Conservation (phyloP, 2,329 filamentous ascomycete genomes). For the Nigrograna mackinnonii region DNA sequence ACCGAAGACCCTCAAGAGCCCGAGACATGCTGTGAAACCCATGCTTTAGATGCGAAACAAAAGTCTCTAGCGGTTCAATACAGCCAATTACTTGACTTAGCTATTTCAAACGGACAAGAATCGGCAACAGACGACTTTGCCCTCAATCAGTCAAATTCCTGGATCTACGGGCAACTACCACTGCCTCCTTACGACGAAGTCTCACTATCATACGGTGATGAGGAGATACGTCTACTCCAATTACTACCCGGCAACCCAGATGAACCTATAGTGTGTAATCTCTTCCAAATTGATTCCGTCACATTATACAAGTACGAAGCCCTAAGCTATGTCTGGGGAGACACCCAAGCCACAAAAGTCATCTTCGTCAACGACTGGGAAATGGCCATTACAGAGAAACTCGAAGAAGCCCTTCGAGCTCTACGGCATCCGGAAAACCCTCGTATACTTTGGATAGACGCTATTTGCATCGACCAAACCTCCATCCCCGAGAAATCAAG, state of each 20-base stretch:
- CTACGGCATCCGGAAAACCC: not conserved
- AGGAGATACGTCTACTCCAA: constrained; percentile 5
- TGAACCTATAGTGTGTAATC: constrained; percentile 2
- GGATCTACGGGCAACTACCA: too few species aligned
- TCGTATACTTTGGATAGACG: constrained; percentile 10
- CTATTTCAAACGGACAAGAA: too few species aligned
- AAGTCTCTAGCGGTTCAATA: too few species aligned
- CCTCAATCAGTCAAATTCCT: too few species aligned
- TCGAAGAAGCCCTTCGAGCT: constrained; percentile 3
- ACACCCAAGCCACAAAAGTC: constrained; percentile 6
- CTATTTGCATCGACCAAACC: constrained; percentile 13
- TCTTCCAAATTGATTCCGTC: constrained; percentile 6
- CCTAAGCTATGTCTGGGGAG: constrained; percentile 8
- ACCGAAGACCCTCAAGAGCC: too few species aligned
- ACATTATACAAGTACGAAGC: constrained; percentile 6
- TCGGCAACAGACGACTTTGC: too few species aligned
- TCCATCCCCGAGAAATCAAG: constrained; percentile 5
- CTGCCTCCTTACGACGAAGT: constrained; percentile 7
- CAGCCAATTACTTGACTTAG: too few species aligned
- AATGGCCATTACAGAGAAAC: constrained; percentile 3
- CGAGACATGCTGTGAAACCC: too few species aligned
- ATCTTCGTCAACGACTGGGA: constrained; percentile 6
- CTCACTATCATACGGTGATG: not conserved
- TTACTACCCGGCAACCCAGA: constrained; percentile 4
- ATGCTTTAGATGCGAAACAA: too few species aligned